These are phyloP conservation scores for Cryptococcus neoformans DNA, from an alignment of 1,284 basidiomycete genomes.

Conservation along the genomic window DNA sequence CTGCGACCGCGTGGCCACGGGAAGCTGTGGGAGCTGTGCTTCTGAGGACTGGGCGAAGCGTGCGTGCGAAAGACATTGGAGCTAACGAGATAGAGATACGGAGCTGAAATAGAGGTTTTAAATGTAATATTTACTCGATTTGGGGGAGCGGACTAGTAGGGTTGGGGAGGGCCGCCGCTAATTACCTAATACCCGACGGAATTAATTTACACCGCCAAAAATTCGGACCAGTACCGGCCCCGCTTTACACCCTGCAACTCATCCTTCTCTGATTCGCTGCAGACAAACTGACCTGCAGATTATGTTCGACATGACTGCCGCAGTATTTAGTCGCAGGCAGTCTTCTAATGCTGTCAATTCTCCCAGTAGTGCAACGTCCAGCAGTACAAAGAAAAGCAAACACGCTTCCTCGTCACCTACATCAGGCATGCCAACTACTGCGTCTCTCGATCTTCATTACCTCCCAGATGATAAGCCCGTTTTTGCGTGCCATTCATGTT, in stretches of 20 bases:
- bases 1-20: slow-evolving; percentile 37
- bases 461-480: slow-evolving; percentile 37
- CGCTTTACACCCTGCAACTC: background rate
- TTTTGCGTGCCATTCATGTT: slow-evolving; percentile 44
- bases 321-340: no score
- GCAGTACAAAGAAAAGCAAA: no score
- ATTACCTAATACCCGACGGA: no score
- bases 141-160: background rate
- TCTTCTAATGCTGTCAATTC: no score
- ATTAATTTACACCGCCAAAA: no score
- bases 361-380: no score
- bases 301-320: no score
- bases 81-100: background rate
- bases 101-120: background rate
- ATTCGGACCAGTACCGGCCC: no score
- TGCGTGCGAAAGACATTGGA: slow-evolving; percentile 3
- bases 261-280: background rate
- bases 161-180: background rate
- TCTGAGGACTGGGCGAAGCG: slow-evolving; percentile 4
- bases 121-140: background rate
- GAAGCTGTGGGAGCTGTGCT: slow-evolving; percentile 1
- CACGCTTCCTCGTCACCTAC: background rate
- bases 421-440: slow-evolving; percentile 6
- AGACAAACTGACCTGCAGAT: no score
- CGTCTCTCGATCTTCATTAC: slow-evolving; percentile 32